Base-by-base conservation (phyloP, 2,329 filamentous ascomycete genomes). In the Whalleya microplaca region DNA sequence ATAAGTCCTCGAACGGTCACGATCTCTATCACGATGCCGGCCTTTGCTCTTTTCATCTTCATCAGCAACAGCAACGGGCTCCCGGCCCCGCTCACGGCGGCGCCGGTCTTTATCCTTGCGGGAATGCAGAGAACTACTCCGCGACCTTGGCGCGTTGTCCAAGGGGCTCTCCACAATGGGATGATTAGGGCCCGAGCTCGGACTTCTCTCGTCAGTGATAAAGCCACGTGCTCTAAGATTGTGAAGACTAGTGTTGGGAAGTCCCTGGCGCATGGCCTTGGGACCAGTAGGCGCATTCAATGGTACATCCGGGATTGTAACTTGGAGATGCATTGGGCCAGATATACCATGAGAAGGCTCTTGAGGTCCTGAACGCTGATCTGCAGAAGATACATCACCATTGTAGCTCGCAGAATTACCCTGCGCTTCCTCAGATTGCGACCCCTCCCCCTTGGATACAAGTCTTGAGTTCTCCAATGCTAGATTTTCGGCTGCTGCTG, bases 241-340 rank as follows among this genome's bases (percentile, higher is more conserved):
- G 62, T 87, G 83, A 51, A 90, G 83, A 64, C 90, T 91, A 55
- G 88, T 93, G 72, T 96, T 96, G 49, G 91, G 90, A 10, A 92
- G 79, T 27, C 92, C 92, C 74, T 95, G 89, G 61, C 94, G 85
- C 91, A 98, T 96, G 18, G 95, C 95, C 75, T 95, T 93, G 46
- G 95, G 95, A 9, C 93, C 95, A 52, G 90, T 96, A 23, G 95
- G 95, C 23, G 95, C 95, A 76, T 82, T 91, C 75, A 86, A 73
- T 44, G 85, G 85, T 49, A 80, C 76, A 61, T 76, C 76, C 20
- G 72, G 72, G 21, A 66, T 62, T 57, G 61, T 55, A 53, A 64
- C 61, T 49, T 65, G 63, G 41, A 56, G 56, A 48, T 61, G 63
- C 55, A 64, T 53, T 41, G 63, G 62, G 55, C 62, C 66, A 46